phyloP scores from a whole-genome alignment of 2,329 filamentous ascomycete genomes.

The Aspergillus quadrilineatus region DNA sequence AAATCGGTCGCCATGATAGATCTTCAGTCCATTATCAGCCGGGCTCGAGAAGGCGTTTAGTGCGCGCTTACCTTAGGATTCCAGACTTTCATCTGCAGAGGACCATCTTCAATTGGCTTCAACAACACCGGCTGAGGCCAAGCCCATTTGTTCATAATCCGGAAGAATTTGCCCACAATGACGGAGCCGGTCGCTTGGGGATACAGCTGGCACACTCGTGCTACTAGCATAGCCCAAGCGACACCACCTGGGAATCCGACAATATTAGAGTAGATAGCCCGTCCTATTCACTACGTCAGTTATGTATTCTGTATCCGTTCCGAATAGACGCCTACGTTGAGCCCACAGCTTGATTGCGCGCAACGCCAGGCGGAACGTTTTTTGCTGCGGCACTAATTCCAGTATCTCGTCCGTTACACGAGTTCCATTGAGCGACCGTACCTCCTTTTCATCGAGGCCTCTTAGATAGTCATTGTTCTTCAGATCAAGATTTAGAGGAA shows the following conservation, averaged over 20 bases:
- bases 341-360: slow-evolving; percentile 97
- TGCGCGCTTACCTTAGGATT: slow-evolving; percentile 70
- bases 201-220: slow-evolving; percentile 92
- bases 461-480: slow-evolving; percentile 81
- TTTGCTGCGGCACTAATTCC: slow-evolving; percentile 80
- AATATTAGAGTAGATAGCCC: slow-evolving; percentile 92
- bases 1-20: slow-evolving; percentile 76
- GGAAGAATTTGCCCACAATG: slow-evolving; percentile 91
- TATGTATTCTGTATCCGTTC: background rate
- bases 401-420: slow-evolving; percentile 93
- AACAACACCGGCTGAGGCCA: slow-evolving; percentile 94
- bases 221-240: slow-evolving; percentile 97
- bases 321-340: slow-evolving; percentile 54
- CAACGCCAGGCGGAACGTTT: slow-evolving; percentile 83
- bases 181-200: slow-evolving; percentile 86
- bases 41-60: background rate
- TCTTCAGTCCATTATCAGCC: slow-evolving; percentile 40
- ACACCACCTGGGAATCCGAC: slow-evolving; percentile 96
- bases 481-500: slow-evolving; percentile 71
- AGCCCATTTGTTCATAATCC: slow-evolving; percentile 83
- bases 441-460: slow-evolving; percentile 80
- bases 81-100: slow-evolving; percentile 83
- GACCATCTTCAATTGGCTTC: slow-evolving; percentile 80
- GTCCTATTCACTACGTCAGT: slow-evolving; percentile 44
- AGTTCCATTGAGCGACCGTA: slow-evolving; percentile 89